Evolutionary conservation across 129 eudicot genomes (phyloP).

Genomic region (Tanacetum coccineum): DNA sequence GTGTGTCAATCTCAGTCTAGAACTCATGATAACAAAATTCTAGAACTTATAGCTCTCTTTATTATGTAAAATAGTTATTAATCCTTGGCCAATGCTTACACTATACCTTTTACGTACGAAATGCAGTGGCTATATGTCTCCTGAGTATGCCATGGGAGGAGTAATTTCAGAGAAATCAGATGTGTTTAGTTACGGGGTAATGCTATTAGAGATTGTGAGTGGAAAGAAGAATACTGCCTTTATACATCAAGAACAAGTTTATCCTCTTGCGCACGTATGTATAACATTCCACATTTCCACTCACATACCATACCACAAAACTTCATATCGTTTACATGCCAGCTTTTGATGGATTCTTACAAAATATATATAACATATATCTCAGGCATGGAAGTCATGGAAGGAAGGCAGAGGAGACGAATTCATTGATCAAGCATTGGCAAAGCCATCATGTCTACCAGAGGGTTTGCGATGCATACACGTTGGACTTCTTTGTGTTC

Average conservation of each 20-base stretch:
- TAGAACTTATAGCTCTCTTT: background rate
- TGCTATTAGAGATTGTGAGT: background rate
- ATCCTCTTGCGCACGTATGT: background rate
- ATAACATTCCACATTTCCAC: background rate
- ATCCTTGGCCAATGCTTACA: background rate
- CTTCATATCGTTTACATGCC: background rate
- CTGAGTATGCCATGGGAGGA: background rate
- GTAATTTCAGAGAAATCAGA: background rate
- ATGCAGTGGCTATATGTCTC: background rate
- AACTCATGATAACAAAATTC: too few relatives aligned
- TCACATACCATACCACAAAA: too few relatives aligned
- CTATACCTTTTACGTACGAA: too few relatives aligned
- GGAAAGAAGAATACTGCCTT: background rate
- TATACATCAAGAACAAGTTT: background rate
- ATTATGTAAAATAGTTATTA: background rate
- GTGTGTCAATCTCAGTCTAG: too few relatives aligned
- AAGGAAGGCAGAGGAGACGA: background rate
- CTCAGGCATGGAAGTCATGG: background rate
- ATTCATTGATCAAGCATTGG: background rate
- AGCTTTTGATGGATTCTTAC: background rate
- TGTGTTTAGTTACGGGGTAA: background rate
- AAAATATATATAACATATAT: background rate
- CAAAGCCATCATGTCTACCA: background rate
- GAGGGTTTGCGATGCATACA: background rate
- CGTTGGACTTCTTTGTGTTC: background rate